A percentile compares a stretch with the other conserved stretches of the same genome.
phyloP scores from a whole-genome alignment of 257 asterid genomes.

The Gynochthodes officinalis region DNA sequence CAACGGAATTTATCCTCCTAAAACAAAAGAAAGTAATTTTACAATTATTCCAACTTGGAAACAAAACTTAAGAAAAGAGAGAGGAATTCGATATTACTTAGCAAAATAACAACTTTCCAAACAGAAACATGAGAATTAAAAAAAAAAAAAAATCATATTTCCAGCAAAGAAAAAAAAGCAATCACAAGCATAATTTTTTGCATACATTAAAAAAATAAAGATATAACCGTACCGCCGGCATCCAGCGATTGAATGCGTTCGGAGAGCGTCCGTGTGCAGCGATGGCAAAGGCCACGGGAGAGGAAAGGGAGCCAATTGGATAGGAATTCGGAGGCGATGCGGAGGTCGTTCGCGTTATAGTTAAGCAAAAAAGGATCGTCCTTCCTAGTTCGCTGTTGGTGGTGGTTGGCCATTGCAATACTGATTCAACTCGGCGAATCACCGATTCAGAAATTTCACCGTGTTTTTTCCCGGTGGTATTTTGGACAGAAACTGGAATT shows the following conservation, averaged over 20 bases:
- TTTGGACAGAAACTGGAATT: not conserved
- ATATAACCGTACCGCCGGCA: conserved; percentile 19
- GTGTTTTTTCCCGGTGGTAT: not conserved
- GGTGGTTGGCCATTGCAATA: conserved; percentile 23
- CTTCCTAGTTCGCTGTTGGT: conserved; percentile 11
- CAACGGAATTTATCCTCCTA: not conserved
- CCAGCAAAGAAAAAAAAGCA: not conserved
- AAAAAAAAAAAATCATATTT: not conserved
- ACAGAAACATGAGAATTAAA: not conserved
- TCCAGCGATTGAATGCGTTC: conserved; percentile 62
- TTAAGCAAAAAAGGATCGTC: conserved; percentile 53
- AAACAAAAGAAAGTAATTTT: not conserved
- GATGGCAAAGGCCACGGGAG: conserved; percentile 71
- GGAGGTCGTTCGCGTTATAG: conserved; percentile 52
- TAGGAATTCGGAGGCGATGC: conserved; percentile 77
- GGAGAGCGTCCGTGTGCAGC: conserved; percentile 42
- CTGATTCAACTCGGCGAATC: conserved; percentile 8
- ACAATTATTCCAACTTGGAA: not conserved
- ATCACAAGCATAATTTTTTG: not conserved
- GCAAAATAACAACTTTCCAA: not conserved
- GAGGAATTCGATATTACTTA: not conserved
- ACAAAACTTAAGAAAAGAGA: not conserved
- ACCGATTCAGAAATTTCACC: not conserved
- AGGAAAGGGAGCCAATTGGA: conserved; percentile 89
- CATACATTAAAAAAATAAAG: not conserved